Evolutionary conservation across 1,284 basidiomycete species (phyloP), one percentile per base, ranked within the genome.

Genomic region (Leccinum proliferum): DNA sequence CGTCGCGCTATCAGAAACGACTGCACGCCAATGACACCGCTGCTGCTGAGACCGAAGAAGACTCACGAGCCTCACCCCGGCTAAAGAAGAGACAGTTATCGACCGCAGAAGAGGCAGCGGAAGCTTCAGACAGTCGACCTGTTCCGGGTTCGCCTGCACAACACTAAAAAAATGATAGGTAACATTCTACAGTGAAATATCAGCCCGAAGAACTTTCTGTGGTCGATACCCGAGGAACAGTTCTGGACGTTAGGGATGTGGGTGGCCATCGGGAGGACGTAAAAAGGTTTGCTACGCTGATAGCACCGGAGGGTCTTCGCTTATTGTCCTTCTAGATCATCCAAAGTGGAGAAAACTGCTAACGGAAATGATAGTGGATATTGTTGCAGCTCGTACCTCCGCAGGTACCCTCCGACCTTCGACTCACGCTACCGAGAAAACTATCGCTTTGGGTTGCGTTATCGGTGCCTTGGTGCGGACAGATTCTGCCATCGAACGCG

Each of bases 61-160:
- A 62, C 2, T 29, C 39, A 1, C 62, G 64, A 48, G 25, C 46
- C 14, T 75, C 74, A 1, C 72, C 68, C 8, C 65, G 55, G 46
- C 57, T 50, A n/a, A 76, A 73, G 61, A 73, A 75, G 32, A 65
- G 65, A 48, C 72, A 68, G 7, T 12, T 76, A 43, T 67, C 63
- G 15, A 55, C 50, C 2, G 41, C 43, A 25, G 46, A 58, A 25
- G 64, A 67, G 8, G 15, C 61, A 0, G 18, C 50, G 25, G 50
- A 58, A 8, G 32, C 55, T 5, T 62, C 61, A 12, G 57, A 25
- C 11, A 61, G 59, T 35, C 64, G 60, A 37, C 53, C 65, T n/a
- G 15, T 39, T 11, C 12, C 68, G 9, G 58, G 58, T 43, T 25
- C 46, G 1, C 29, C 62, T 25, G 39, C 55, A 2, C 63, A 66